phyloP scores from a whole-genome alignment of 208 protist genomes.

The Trypanosoma congolense region DNA sequence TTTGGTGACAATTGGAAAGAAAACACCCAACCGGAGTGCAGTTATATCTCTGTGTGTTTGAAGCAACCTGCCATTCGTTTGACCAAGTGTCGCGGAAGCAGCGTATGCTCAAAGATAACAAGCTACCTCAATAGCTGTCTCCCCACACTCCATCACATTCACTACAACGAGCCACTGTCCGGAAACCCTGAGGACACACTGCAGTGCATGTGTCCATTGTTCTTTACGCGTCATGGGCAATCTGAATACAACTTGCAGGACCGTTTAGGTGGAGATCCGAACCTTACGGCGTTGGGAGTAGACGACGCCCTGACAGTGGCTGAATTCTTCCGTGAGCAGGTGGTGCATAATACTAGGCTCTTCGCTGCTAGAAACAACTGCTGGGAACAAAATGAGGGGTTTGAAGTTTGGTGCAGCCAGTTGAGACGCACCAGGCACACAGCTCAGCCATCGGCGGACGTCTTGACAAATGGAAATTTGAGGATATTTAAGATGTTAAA shows the following conservation, averaged over 20 bases:
- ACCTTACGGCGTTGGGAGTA: conserved; percentile 49
- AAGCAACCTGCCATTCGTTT: conserved; percentile 32
- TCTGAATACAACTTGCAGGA: conserved; percentile 84
- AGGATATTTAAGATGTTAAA: conserved; percentile 64
- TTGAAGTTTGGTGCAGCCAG: conserved; percentile 82
- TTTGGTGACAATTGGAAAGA: conserved; percentile 55
- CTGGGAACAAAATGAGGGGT: conserved; percentile 45
- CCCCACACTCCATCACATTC: conserved; percentile 36
- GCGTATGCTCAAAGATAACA: conserved; percentile 58
- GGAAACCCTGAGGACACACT: conserved; percentile 40
- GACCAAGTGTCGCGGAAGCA: conserved; percentile 43
- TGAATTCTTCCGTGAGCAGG: conserved; percentile 55
- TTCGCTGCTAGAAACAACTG: conserved; percentile 27
- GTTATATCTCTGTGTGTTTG: conserved; percentile 57
- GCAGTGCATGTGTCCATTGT: conserved; percentile 55
- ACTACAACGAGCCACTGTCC: conserved; percentile 40
- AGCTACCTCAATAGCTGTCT: conserved; percentile 61
- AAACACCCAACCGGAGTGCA: conserved; percentile 1
- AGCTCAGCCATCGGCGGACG: conserved; percentile 41
- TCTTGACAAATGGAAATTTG: conserved; percentile 35
- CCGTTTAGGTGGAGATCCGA: conserved; percentile 73
- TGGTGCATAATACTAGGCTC: conserved; percentile 35
- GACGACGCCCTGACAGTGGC: conserved; percentile 50
- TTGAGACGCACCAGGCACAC: conserved; percentile 64
- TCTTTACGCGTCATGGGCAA: conserved; percentile 79